phyloP scores from a whole-genome alignment of 2,329 filamentous ascomycete genomes.

The Cadophora sp. region DNA sequence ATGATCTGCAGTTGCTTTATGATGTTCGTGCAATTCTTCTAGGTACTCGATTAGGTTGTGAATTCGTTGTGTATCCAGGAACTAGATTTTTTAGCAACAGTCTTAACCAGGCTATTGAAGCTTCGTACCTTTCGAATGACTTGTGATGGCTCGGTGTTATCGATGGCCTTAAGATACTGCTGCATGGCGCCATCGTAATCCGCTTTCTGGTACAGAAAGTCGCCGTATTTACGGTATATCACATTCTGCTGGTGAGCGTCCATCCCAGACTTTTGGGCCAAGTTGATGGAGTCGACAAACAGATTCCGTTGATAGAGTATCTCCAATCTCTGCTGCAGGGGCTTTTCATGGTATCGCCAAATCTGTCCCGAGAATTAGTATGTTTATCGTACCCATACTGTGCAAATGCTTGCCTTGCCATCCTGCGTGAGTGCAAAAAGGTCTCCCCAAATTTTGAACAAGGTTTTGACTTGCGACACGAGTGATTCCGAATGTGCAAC shows the following conservation, averaged over 20 bases:
- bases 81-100: constrained; percentile 58
- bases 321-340: constrained; percentile 87
- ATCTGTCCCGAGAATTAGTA: constrained; percentile 64
- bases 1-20: constrained; percentile 92
- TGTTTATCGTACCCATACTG: constrained; percentile 15
- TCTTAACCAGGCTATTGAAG: background rate
- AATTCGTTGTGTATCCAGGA: constrained; percentile 95
- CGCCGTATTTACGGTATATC: constrained; percentile 93
- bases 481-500: constrained; percentile 89
- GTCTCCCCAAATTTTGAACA: constrained; percentile 90
- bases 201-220: constrained; percentile 91
- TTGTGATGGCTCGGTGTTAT: constrained; percentile 94
- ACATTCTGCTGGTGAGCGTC: constrained; percentile 83
- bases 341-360: constrained; percentile 88
- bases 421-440: constrained; percentile 90
- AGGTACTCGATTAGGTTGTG: constrained; percentile 97
- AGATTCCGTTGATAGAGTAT: constrained; percentile 94
- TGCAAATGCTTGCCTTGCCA: constrained; percentile 71
- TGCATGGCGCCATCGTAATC: constrained; percentile 99
- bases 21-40: constrained; percentile 93
- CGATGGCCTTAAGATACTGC: constrained; percentile 94
- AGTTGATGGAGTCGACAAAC: constrained; percentile 87
- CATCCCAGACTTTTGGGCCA: constrained; percentile 88
- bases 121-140: constrained; percentile 82
- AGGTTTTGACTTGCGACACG: constrained; percentile 76